phyloP scores from a whole-genome alignment of 441 rosid species.

The Codiaeum variegatum region DNA sequence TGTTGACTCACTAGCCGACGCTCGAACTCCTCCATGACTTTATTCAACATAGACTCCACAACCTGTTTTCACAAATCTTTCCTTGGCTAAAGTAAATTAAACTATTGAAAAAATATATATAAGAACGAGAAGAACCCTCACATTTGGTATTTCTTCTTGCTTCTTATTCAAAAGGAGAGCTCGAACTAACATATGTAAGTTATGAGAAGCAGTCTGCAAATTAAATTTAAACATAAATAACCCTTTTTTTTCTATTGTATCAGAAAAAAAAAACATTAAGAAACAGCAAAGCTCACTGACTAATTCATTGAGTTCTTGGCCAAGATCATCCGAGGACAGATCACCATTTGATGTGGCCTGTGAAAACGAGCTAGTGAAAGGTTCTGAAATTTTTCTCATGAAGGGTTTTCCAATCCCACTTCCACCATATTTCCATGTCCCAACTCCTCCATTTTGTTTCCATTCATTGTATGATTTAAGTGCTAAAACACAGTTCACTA shows the following conservation, averaged over 20 bases:
- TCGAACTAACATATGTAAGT: conserved; percentile 54
- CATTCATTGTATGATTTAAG: conserved; percentile 83
- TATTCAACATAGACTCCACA: conserved; percentile 83
- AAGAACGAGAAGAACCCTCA: conserved; percentile 33
- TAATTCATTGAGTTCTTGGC: conserved; percentile 46
- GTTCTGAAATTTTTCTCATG: conserved; percentile 67
- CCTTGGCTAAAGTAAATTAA: not conserved
- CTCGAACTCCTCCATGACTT: conserved; percentile 80
- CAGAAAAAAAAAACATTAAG: not conserved
- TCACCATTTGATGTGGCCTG: conserved; percentile 48
- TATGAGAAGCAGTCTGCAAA: conserved; percentile 51
- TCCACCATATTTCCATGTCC: conserved; percentile 87
- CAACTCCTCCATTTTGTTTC: conserved; percentile 80
- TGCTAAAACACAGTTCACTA: conserved; percentile 83
- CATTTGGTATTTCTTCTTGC: conserved; percentile 78
- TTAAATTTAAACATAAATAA: conserved; percentile 11
- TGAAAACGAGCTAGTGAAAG: conserved; percentile 59
- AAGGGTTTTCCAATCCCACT: conserved; percentile 53
- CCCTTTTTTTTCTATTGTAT: not conserved
- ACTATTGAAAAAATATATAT: conserved; percentile 14
- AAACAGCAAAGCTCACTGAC: conserved; percentile 45
- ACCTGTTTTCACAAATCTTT: conserved; percentile 40
- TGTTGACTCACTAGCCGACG: conserved; percentile 55
- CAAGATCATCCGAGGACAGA: conserved; percentile 28
- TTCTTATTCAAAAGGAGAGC: conserved; percentile 59